Evolutionary conservation across 2,329 filamentous ascomycete genomes (phyloP).

Genomic region (Calycina herbarum): DNA sequence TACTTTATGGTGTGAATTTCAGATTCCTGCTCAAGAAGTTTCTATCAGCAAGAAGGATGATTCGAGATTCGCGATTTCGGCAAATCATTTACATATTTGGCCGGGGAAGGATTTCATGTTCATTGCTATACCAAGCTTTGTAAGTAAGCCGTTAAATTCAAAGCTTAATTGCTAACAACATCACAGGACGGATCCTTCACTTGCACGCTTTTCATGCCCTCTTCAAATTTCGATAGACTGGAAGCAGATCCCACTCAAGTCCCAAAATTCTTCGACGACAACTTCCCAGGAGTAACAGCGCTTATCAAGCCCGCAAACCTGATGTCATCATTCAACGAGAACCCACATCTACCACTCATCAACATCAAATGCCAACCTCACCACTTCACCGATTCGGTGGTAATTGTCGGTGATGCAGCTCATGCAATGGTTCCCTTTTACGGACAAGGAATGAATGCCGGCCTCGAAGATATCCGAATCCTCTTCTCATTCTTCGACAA

Average conservation of each 20-base stretch:
- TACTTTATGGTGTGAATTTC: slow-evolving; percentile 96
- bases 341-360: slow-evolving; percentile 90
- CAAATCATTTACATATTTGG: slow-evolving; percentile 97
- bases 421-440: slow-evolving; percentile 99
- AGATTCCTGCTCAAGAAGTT: slow-evolving; percentile 59
- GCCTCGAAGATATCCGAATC: slow-evolving; percentile 88
- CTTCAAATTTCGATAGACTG: slow-evolving; percentile 65
- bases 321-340: slow-evolving; percentile 70
- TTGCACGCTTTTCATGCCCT: slow-evolving; percentile 87
- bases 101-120: slow-evolving; percentile 95
- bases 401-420: slow-evolving; percentile 89
- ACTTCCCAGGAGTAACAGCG: slow-evolving; percentile 84
- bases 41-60: slow-evolving; percentile 35
- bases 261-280: slow-evolving; percentile 71
- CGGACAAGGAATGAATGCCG: slow-evolving; percentile 96
- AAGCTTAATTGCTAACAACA: slow-evolving; percentile 16
- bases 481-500: slow-evolving; percentile 81
- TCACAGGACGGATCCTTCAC: slow-evolving; percentile 85
- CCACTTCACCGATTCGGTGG: slow-evolving; percentile 73
- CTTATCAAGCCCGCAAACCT: slow-evolving; percentile 69
- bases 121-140: slow-evolving; percentile 79
- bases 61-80: slow-evolving; percentile 73
- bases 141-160: slow-evolving; percentile 8
- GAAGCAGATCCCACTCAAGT: slow-evolving; percentile 61
- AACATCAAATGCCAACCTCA: slow-evolving; percentile 91